Conservation (phyloP, 164 flowering plant species). For the Umbilicus rupestris region DNA sequence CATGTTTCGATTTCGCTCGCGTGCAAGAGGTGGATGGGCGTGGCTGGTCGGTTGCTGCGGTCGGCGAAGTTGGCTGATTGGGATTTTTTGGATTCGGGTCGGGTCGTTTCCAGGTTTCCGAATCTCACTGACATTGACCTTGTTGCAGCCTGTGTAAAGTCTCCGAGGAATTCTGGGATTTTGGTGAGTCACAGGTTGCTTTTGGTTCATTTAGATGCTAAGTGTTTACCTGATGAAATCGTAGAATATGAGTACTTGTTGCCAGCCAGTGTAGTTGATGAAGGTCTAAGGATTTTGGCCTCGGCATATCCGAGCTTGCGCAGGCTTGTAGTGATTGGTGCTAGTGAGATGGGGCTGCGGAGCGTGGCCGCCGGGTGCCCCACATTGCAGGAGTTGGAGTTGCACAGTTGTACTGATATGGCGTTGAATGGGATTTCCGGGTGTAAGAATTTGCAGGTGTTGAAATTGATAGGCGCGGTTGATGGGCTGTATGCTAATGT, state of each 20-base stretch:
- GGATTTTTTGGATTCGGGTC: slow-evolving; percentile 25
- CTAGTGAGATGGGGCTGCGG: slow-evolving; percentile 50
- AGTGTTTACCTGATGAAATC: slow-evolving; percentile 16
- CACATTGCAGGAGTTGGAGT: slow-evolving; percentile 72
- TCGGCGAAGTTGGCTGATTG: slow-evolving; percentile 18
- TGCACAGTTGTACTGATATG: slow-evolving; percentile 63
- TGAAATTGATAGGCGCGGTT: slow-evolving; percentile 54
- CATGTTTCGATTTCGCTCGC: slow-evolving; percentile 16
- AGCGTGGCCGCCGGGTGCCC: slow-evolving; percentile 62
- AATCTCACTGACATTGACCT: slow-evolving; percentile 28
- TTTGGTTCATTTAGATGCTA: slow-evolving; percentile 31
- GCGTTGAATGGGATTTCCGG: slow-evolving; percentile 56
- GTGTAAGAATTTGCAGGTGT: slow-evolving; percentile 62
- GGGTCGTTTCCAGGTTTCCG: slow-evolving; percentile 21
- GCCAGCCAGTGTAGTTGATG: slow-evolving; percentile 31
- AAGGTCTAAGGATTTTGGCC: slow-evolving; percentile 49
- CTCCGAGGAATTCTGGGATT: slow-evolving; percentile 23
- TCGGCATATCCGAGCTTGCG: slow-evolving; percentile 64
- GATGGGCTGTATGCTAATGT: slow-evolving; percentile 53
- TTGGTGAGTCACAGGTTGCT: slow-evolving; percentile 26
- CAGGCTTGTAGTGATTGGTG: slow-evolving; percentile 44
- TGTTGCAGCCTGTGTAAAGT: slow-evolving; percentile 23
- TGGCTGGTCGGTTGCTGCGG: slow-evolving; percentile 16
- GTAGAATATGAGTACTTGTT: slow-evolving; percentile 20
- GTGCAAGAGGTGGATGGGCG: slow-evolving; percentile 21